Conservation (phyloP, 2,329 filamentous ascomycete genomes). For the Cladorrhinum sp. region DNA sequence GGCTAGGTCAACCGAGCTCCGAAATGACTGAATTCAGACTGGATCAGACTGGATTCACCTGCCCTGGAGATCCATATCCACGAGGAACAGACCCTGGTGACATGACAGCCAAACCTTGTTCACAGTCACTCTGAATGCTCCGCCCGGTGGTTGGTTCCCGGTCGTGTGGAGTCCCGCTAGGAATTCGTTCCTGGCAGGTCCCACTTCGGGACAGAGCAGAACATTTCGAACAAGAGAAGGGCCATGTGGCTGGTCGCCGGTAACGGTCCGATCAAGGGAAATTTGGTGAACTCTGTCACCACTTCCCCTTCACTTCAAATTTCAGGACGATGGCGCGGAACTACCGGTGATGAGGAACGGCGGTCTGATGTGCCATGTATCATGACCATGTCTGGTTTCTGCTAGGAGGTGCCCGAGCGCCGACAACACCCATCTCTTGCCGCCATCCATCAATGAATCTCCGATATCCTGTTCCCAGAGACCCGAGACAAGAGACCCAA, state of each 20-base stretch:
- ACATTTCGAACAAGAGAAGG: background rate
- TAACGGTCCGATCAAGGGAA: constrained; percentile 24
- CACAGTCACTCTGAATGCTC: constrained; percentile 15
- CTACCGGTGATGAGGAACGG: background rate
- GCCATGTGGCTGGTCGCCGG: constrained; percentile 14
- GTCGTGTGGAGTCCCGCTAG: constrained; percentile 21
- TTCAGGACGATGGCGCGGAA: background rate
- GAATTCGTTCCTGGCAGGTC: constrained; percentile 8
- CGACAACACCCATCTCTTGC: background rate
- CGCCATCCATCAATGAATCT: no score
- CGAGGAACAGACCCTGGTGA: constrained; percentile 18
- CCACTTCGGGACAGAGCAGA: constrained; percentile 3
- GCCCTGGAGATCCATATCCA: constrained; percentile 12
- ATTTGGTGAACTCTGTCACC: background rate
- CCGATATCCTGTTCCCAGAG: background rate
- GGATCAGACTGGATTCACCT: background rate
- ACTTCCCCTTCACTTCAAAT: background rate
- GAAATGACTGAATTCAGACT: constrained; percentile 17
- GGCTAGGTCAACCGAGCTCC: constrained; percentile 14
- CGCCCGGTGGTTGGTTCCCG: constrained; percentile 20
- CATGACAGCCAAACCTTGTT: constrained; percentile 14
- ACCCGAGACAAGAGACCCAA: background rate
- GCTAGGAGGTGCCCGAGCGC: background rate
- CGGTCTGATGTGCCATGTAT: background rate
- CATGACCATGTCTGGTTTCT: background rate